A percentile compares a stretch with the other conserved stretches of the same genome.
These are phyloP conservation scores for Boletus subcaerulescens DNA, from an alignment of 768 basidiomycete species.

Conservation along the genomic window DNA sequence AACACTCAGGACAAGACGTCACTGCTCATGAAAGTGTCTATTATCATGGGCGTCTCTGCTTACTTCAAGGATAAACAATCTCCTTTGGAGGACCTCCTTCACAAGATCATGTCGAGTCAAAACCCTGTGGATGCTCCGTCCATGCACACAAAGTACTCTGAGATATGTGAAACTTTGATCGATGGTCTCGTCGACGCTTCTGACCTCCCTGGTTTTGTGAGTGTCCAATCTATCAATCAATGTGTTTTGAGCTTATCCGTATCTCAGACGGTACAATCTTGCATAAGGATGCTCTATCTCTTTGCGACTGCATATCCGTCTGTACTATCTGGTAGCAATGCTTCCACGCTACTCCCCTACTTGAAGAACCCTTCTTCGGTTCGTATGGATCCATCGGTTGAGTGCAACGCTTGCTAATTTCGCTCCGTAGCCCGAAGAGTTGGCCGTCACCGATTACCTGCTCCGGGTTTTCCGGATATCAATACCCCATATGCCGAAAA, in stretches of 20 bases:
- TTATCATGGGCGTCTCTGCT: conserved; percentile 84
- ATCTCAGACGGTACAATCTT: conserved; percentile 73
- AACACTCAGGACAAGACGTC: conserved; percentile 49
- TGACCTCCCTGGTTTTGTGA: conserved; percentile 71
- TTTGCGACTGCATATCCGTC: conserved; percentile 81
- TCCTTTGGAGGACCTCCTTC: conserved; percentile 79
- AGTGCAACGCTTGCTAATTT: conserved; percentile 1
- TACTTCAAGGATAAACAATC: conserved; percentile 82
- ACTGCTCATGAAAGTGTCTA: conserved; percentile 62
- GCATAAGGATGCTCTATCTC: conserved; percentile 80
- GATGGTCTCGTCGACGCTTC: conserved; percentile 87
- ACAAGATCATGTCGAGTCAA: conserved; percentile 77
- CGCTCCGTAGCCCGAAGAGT: conserved; percentile 66
- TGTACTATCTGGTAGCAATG: conserved; percentile 79
- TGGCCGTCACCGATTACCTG: conserved; percentile 79
- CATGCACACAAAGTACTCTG: conserved; percentile 67
- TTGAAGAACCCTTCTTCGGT: conserved; percentile 81
- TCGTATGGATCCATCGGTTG: conserved; percentile 22
- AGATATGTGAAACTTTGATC: conserved; percentile 83
- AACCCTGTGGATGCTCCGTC: conserved; percentile 48
- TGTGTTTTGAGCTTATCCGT: not conserved
- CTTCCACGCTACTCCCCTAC: conserved; percentile 85
- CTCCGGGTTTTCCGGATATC: conserved; percentile 84
- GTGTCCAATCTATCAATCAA: conserved; percentile 25
- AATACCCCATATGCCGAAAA: conserved; percentile 87